Conservation (phyloP, 1,284 basidiomycete genomes). For the Tremellales sp. region DNA sequence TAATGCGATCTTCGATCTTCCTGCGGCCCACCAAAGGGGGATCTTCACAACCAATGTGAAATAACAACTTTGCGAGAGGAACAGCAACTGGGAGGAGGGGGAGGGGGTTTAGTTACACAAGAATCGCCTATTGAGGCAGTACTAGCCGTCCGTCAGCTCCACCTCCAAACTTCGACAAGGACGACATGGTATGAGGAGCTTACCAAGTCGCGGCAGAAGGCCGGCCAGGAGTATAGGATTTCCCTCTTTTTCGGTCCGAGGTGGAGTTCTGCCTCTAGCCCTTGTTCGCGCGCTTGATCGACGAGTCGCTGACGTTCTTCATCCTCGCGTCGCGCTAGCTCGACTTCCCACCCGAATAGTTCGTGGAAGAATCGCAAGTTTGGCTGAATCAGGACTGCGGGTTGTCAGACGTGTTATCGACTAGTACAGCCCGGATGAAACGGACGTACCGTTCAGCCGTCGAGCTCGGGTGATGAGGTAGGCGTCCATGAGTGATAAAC, state of each 20-base stretch:
- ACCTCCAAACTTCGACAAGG: too few species aligned
- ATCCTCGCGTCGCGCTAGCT: slow-evolving; percentile 52
- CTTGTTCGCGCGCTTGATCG: slow-evolving; percentile 15
- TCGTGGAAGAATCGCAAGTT: slow-evolving; percentile 92
- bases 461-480: slow-evolving; percentile 59
- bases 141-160: slow-evolving; percentile 3
- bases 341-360: slow-evolving; percentile 86
- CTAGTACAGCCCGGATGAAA: not conserved
- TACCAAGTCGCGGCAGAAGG: slow-evolving; percentile 47
- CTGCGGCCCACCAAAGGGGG: too few species aligned
- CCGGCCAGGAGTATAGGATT: slow-evolving; percentile 45
- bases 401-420: not conserved
- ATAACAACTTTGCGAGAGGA: not conserved
- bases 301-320: slow-evolving; percentile 10
- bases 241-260: slow-evolving; percentile 18
- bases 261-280: slow-evolving; percentile 13
- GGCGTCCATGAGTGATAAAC: slow-evolving; percentile 80
- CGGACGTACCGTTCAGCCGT: slow-evolving; percentile 41
- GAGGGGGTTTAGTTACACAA: slow-evolving; percentile 18
- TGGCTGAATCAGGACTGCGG: slow-evolving; percentile 77
- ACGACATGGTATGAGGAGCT: slow-evolving; percentile 17
- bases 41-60: not conserved
- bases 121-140: slow-evolving; percentile 19
- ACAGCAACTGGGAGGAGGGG: not conserved
- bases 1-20: too few species aligned